Percentiles rank a stretch among this genome's conserved stretches.
These are phyloP conservation scores for Dendrobium nobile DNA, from an alignment of 106 monocot species.

Conservation along the genomic window DNA sequence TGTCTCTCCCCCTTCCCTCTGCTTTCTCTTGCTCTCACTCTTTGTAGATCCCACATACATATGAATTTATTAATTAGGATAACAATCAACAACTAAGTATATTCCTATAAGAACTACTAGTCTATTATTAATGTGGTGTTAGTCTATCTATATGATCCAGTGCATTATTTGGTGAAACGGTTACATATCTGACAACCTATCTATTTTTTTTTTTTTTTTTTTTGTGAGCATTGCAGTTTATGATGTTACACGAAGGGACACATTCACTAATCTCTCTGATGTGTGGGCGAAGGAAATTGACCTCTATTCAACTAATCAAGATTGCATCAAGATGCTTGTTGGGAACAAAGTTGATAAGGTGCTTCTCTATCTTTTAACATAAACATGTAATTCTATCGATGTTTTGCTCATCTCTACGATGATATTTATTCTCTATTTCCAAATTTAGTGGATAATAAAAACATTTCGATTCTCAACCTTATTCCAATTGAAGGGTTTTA, in stretches of 20 bases:
- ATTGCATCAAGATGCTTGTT: constrained; percentile 99
- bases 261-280: constrained; percentile 89
- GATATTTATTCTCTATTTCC: background rate
- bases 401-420: background rate
- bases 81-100: background rate
- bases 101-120: background rate
- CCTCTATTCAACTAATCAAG: constrained; percentile 95
- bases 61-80: background rate
- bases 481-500: background rate
- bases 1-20: no score
- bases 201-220: background rate
- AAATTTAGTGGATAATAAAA: background rate
- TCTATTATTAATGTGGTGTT: background rate
- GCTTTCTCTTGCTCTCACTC: no score
- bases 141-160: background rate
- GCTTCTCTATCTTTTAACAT: background rate
- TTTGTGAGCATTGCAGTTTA: constrained; percentile 46
- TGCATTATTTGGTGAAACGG: background rate
- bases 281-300: constrained; percentile 98
- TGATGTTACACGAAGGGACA: constrained; percentile 93
- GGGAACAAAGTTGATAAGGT: constrained; percentile 99
- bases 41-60: background rate
- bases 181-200: background rate
- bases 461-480: background rate
- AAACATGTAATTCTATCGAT: background rate